These are phyloP conservation scores for Globisporangium apiculatum DNA, from an alignment of 352 stramenopile species.

Conservation along the genomic window DNA sequence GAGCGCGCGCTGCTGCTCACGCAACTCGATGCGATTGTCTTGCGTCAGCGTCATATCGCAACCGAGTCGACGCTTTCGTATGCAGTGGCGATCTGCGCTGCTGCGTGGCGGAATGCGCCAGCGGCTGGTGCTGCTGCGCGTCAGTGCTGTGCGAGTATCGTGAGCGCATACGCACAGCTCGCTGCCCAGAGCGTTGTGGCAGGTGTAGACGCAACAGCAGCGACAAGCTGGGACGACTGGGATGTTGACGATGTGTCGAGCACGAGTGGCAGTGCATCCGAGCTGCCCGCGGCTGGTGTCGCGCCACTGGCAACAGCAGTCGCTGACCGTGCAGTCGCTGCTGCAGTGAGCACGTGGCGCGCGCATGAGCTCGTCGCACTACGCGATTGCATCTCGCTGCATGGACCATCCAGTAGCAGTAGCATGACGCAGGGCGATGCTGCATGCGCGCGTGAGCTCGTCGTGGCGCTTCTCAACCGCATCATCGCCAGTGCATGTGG, in stretches of 20 bases:
- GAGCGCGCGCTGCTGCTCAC: constrained; percentile 4
- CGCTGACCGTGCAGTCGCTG: neutral
- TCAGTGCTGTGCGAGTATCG: constrained; percentile 1
- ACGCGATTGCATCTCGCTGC: neutral
- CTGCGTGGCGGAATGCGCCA: neutral
- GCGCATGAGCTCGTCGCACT: neutral
- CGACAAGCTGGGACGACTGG: constrained; percentile 31
- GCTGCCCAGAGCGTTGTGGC: neutral
- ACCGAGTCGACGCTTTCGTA: neutral
- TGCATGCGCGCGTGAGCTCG: neutral
- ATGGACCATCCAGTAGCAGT: neutral
- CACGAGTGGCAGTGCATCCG: neutral
- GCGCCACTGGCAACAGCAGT: neutral
- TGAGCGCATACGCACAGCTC: constrained; percentile 1
- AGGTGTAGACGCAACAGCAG: neutral
- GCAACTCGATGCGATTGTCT: constrained; percentile 3
- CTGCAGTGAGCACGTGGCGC: neutral
- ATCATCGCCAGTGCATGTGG: too few species aligned
- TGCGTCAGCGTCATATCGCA: neutral
- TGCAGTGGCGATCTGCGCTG: neutral
- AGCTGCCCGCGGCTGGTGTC: neutral
- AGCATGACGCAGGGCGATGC: too few species aligned
- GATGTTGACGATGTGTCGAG: constrained; percentile 18
- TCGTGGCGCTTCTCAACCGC: too few species aligned
- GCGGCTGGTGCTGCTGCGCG: neutral